Evolutionary conservation across 1,139 yeast species (phyloP).

Genomic region (Pneumocystis sp.): DNA sequence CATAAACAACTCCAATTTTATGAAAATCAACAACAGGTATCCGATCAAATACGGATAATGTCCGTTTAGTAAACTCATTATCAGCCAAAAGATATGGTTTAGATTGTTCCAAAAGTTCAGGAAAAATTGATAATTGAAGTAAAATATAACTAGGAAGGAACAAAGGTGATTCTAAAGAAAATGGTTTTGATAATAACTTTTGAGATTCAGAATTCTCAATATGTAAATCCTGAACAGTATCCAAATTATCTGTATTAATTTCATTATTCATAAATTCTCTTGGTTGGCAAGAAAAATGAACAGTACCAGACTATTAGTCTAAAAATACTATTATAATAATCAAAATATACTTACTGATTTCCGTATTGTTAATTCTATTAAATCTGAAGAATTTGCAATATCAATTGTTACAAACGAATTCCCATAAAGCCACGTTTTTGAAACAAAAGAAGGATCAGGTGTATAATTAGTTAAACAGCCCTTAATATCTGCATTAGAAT

Average conservation of each 20-base stretch:
- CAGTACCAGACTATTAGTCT: slow-evolving; percentile 7
- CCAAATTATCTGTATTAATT: slow-evolving; percentile 1
- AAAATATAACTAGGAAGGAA: slow-evolving; percentile 29
- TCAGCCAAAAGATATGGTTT: slow-evolving; percentile 32
- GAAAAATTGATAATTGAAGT: slow-evolving; percentile 29
- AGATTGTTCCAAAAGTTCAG: slow-evolving; percentile 18
- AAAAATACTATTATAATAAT: not conserved
- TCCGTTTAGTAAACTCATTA: slow-evolving; percentile 41
- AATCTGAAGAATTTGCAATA: slow-evolving; percentile 40
- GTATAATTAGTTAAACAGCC: slow-evolving; percentile 18
- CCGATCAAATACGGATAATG: slow-evolving; percentile 52
- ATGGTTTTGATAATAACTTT: not conserved
- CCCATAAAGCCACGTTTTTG: slow-evolving; percentile 50
- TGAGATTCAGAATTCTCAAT: not conserved
- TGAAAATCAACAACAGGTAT: slow-evolving; percentile 68
- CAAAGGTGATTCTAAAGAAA: not conserved
- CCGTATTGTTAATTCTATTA: slow-evolving; percentile 38
- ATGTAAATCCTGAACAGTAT: not conserved
- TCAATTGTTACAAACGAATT: slow-evolving; percentile 42
- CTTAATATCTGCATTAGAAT: slow-evolving; percentile 40
- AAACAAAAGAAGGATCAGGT: slow-evolving; percentile 21
- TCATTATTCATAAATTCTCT: not conserved
- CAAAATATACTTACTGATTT: slow-evolving; percentile 49
- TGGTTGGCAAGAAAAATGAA: slow-evolving; percentile 9
- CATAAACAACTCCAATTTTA: slow-evolving; percentile 63